Evolutionary conservation across 2,329 filamentous ascomycete species (phyloP).

Genomic region (Fusarium sp.): DNA sequence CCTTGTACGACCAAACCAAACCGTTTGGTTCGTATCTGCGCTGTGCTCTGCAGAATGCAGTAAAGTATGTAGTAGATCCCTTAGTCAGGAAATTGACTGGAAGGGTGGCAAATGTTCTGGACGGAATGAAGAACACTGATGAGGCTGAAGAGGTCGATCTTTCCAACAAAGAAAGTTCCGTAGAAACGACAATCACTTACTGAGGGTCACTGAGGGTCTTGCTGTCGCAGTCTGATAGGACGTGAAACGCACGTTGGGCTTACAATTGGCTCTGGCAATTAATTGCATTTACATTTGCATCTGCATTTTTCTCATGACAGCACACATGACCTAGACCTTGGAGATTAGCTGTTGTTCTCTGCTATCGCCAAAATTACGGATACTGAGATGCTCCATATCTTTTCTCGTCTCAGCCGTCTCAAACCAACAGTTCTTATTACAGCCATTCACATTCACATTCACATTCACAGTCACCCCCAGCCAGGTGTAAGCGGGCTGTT

Average conservation of each 20-base stretch:
- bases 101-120: conserved; percentile 39
- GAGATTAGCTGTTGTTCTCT: background rate
- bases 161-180: conserved; percentile 31
- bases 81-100: background rate
- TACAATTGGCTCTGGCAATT: conserved; percentile 19
- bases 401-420: conserved; percentile 5
- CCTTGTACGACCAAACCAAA: conserved; percentile 6
- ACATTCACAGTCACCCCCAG: background rate
- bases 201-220: conserved; percentile 28
- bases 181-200: conserved; percentile 22
- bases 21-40: background rate
- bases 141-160: conserved; percentile 34
- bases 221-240: conserved; percentile 20
- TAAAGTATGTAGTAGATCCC: background rate
- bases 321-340: background rate
- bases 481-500: conserved; percentile 5
- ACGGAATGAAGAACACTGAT: conserved; percentile 36
- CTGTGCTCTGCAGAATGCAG: background rate
- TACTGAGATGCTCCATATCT: background rate
- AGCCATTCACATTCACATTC: background rate
- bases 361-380: background rate
- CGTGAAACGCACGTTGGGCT: conserved; percentile 27
- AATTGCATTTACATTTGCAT: background rate
- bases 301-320: conserved; percentile 11
- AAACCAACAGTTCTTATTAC: conserved; percentile 18